phyloP scores from a whole-genome alignment of 352 stramenopile genomes.

The Stramenopiles sp. region DNA sequence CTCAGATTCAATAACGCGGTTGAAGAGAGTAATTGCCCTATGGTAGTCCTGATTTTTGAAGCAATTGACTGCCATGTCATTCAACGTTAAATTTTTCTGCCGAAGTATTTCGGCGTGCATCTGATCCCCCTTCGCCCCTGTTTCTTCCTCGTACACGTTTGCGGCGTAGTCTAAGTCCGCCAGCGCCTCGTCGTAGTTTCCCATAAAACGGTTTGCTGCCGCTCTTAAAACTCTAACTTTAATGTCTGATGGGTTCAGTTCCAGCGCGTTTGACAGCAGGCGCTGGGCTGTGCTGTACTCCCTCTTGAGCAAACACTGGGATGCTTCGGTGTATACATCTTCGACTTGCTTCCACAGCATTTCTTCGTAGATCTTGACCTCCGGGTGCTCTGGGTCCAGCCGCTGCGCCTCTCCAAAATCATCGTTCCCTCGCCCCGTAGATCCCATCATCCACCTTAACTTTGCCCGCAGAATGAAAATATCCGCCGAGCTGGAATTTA shows the following conservation, averaged over 20 bases:
- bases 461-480: neutral
- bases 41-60: conserved; percentile 12
- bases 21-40: conserved; percentile 17
- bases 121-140: conserved; percentile 11
- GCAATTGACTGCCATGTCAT: conserved; percentile 18
- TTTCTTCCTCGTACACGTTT: conserved; percentile 12
- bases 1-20: conserved; percentile 20
- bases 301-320: conserved; percentile 10
- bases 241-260: conserved; percentile 17
- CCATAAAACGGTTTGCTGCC: conserved; percentile 6
- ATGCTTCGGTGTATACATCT: conserved; percentile 18
- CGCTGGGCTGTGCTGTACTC: conserved; percentile 14
- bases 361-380: conserved; percentile 15
- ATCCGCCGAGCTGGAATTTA: neutral
- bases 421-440: neutral
- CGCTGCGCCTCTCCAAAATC: neutral
- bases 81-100: conserved; percentile 17
- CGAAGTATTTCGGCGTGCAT: conserved; percentile 15
- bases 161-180: conserved; percentile 17
- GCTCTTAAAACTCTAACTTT: conserved; percentile 16
- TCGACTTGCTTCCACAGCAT: conserved; percentile 13
- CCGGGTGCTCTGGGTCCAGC: conserved; percentile 18
- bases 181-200: conserved; percentile 16
- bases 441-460: neutral
- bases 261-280: conserved; percentile 16